phyloP scores from a whole-genome alignment of 225 moss, liverwort and hornwort genomes.

The Lunularia cruciata region DNA sequence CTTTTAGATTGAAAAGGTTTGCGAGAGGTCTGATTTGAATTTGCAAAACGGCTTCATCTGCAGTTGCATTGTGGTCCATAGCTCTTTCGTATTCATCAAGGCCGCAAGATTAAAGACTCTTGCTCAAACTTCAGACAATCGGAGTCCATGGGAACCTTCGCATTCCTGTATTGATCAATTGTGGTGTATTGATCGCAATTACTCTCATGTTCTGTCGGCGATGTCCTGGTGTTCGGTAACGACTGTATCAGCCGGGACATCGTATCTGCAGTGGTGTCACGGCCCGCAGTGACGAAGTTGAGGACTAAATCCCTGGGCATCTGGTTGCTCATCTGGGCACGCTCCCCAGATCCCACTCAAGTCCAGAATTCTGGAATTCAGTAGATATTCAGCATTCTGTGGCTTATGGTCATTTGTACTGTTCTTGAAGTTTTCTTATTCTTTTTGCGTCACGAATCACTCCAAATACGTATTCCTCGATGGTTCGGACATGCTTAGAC shows the following conservation, averaged over 20 bases:
- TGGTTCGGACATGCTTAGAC: slow-evolving; percentile 4
- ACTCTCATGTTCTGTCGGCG: slow-evolving; percentile 36
- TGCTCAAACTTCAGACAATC: too few relatives aligned
- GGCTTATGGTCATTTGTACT: not conserved
- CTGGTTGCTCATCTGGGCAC: slow-evolving; percentile 47
- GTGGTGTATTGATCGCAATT: slow-evolving; percentile 48
- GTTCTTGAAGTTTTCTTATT: slow-evolving; percentile 2
- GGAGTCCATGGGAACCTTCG: too few relatives aligned
- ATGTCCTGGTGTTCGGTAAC: slow-evolving; percentile 40
- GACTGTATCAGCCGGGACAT: slow-evolving; percentile 60
- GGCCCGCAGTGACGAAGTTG: slow-evolving; percentile 50
- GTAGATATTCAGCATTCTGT: slow-evolving; percentile 34
- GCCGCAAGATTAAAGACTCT: too few relatives aligned
- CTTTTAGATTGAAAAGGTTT: too few relatives aligned
- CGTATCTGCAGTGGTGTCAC: slow-evolving; percentile 71
- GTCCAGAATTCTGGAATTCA: slow-evolving; percentile 57
- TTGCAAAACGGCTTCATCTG: too few relatives aligned
- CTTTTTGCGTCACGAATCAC: slow-evolving; percentile 39
- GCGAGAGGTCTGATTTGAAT: too few relatives aligned
- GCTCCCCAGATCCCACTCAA: slow-evolving; percentile 40
- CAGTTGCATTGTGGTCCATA: too few relatives aligned
- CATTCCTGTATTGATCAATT: too few relatives aligned
- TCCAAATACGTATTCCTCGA: slow-evolving; percentile 42
- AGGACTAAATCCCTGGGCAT: slow-evolving; percentile 59
- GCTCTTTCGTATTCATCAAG: too few relatives aligned